These are phyloP conservation scores for Prunus campanulata DNA, from an alignment of 306 rosid species.

Conservation along the genomic window DNA sequence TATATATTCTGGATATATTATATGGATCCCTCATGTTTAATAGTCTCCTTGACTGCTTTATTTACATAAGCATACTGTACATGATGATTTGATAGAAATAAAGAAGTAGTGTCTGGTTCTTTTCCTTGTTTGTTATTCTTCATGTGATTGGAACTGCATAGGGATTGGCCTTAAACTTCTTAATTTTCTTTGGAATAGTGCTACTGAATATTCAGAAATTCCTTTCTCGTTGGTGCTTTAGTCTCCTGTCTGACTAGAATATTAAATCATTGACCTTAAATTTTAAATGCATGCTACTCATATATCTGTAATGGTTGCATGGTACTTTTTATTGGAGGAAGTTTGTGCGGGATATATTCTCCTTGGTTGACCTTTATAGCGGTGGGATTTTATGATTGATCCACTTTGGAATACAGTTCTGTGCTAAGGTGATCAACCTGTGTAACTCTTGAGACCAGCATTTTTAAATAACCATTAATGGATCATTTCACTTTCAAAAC, in stretches of 20 bases:
- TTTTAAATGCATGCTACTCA: neutral
- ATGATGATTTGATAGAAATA: too few species aligned
- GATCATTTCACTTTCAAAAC: constrained; percentile 17
- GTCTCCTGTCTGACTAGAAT: neutral
- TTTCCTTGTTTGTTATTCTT: neutral
- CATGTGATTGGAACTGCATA: neutral
- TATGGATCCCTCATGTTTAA: too few species aligned
- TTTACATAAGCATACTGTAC: too few species aligned
- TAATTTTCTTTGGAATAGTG: neutral
- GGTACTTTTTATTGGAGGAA: neutral
- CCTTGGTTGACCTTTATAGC: neutral
- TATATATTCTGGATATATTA: too few species aligned
- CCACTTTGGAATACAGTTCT: neutral
- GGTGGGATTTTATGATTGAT: neutral
- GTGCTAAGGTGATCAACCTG: neutral
- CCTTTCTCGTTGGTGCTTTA: neutral
- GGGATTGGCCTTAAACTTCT: neutral
- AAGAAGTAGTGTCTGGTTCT: neutral
- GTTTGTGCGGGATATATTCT: neutral
- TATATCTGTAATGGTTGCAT: neutral
- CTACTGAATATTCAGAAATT: neutral
- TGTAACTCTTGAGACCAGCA: neutral
- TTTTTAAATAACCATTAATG: neutral
- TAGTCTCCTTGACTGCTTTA: too few species aligned
- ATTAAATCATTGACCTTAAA: neutral